Percentiles rank a stretch among this genome's conserved stretches.
Conservation (phyloP, 2,329 filamentous ascomycete species). For the Beauveria varroae region DNA sequence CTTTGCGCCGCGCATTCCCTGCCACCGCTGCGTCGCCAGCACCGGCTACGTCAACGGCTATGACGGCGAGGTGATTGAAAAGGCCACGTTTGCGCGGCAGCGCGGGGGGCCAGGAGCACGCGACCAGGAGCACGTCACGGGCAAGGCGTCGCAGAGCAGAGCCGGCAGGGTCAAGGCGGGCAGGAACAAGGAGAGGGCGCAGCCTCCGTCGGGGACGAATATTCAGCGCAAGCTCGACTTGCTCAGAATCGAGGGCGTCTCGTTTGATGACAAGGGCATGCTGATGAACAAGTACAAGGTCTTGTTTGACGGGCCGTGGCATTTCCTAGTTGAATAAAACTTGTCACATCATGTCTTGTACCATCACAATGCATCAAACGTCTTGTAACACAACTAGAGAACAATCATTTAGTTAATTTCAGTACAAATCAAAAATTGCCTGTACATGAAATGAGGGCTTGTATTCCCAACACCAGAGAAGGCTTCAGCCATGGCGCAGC, state of each 20-base stretch:
- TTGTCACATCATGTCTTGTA: not conserved
- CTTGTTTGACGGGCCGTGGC: constrained; percentile 10
- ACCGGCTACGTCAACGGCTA: constrained; percentile 12
- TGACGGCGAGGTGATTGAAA: constrained; percentile 8
- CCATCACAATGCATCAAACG: not conserved
- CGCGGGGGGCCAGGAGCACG: too few species aligned
- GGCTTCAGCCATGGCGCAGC: not conserved
- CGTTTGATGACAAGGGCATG: constrained; percentile 10
- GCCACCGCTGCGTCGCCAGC: constrained; percentile 11
- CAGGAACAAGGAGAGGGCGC: not conserved
- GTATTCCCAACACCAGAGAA: not conserved
- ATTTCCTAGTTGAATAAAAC: not conserved
- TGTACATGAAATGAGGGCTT: not conserved
- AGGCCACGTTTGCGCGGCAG: not conserved
- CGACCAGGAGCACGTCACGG: not conserved
- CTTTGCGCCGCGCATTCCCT: constrained; percentile 10
- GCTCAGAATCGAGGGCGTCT: constrained; percentile 4
- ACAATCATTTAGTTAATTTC: not conserved
- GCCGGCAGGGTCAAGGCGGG: constrained; percentile 1
- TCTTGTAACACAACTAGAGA: not conserved
- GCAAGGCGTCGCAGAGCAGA: constrained; percentile 9
- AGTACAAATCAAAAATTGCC: not conserved
- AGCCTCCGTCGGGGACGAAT: constrained; percentile 11
- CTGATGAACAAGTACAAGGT: constrained; percentile 7
- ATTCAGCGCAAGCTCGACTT: constrained; percentile 8